Base-by-base conservation (phyloP, 257 asterid species). In the Ilex aquifolium region DNA sequence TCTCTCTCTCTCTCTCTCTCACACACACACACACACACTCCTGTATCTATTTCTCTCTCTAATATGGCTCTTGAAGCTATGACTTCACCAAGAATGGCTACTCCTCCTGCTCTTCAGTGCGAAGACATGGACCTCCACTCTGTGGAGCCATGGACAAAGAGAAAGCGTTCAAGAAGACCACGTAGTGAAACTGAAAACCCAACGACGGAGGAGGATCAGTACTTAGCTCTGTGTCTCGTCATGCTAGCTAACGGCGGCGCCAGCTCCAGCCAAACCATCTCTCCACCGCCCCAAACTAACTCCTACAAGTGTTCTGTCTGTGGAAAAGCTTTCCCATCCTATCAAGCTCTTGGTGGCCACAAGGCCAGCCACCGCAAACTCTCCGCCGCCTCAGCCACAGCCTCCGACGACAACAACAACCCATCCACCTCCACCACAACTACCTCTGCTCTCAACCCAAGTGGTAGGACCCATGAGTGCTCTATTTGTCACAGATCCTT, bases 321-420 rank as follows among this genome's bases (percentile, higher is more conserved):
- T 61, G 52, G 69, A 48, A 92, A 82, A 52, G 62, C 74, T 4
- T 92, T 92, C 67, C 21, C 73, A 0, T 74, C 97, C 0, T 84
- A 87, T 69, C 99, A 92, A 64, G 97, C 99, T 0, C 81, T 92
- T n/a, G 99, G 97, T 49, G 99, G 97, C 6, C 99, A 92, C 69
- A 92, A 92, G 54, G 96, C 99, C 16, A 89, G 99, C 80, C 99
- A 92, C 82, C 85, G 99, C 13, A 65, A 69, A 50, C 72, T 74
- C 6, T 56, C 67, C 12, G 0, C 74, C 5, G 30, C 65, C 32
- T 32, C 61, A 32, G 49, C 71, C 32, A 15, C 16, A 5, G 50
- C 16, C 12, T 58, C 75, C 0, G 82, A 72, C 10, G 84, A 85
- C 6, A 69, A 62, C 27, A 21, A 21, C 32, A 69, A 56, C 63